phyloP scores from a whole-genome alignment of 2,329 filamentous ascomycete species.

The Chalaropsis ovoidea region DNA sequence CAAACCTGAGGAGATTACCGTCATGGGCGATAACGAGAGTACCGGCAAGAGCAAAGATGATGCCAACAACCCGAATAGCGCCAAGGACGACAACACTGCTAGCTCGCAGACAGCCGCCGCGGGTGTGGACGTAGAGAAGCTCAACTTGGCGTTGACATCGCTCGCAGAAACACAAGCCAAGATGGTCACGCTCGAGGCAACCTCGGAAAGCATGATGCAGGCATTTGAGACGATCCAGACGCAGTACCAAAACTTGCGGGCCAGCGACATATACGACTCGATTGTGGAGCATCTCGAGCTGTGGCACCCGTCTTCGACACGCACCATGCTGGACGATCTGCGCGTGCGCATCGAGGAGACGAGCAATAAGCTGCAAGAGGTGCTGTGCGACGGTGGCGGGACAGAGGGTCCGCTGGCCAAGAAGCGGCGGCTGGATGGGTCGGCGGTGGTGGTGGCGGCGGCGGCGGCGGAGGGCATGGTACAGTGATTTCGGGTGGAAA shows the following conservation, averaged over 20 bases:
- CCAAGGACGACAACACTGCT: neutral
- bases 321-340: constrained; percentile 13
- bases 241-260: constrained; percentile 18
- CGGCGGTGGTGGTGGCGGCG: neutral
- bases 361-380: neutral
- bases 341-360: neutral
- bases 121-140: neutral
- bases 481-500: neutral
- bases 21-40: neutral
- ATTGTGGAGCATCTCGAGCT: constrained; percentile 23
- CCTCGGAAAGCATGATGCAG: neutral
- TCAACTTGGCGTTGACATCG: neutral
- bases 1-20: neutral
- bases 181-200: neutral
- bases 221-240: constrained; percentile 17
- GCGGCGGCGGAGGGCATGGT: neutral
- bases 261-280: constrained; percentile 19
- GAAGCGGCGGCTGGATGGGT: neutral
- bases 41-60: neutral
- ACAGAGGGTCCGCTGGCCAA: neutral
- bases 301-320: constrained; percentile 23
- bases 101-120: neutral
- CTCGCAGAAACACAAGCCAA: constrained; percentile 5
- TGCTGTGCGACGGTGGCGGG: neutral
- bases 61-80: neutral